Percentiles rank a stretch among this genome's conserved stretches.
Conservation (phyloP, 116 monocot species). For the Cymodocea nodosa region DNA sequence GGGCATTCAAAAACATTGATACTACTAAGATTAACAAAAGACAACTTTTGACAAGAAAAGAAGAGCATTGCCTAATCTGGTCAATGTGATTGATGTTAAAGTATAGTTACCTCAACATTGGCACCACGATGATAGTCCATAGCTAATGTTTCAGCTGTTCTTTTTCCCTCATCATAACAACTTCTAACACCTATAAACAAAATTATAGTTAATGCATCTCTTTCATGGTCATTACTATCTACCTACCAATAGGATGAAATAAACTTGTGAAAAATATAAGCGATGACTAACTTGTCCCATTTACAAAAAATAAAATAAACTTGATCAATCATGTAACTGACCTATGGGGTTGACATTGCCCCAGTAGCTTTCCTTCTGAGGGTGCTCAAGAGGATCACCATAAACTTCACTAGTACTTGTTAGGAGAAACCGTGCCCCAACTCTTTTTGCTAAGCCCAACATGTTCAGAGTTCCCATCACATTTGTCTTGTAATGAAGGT, state of each 20-base stretch:
- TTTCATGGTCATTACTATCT: too few species aligned
- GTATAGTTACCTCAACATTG: conserved; percentile 9
- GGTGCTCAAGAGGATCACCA: conserved; percentile 95
- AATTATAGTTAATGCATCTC: neutral
- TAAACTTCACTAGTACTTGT: conserved; percentile 98
- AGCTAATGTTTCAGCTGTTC: conserved; percentile 96
- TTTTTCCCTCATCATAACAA: conserved; percentile 98
- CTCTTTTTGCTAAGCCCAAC: conserved; percentile 84
- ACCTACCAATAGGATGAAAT: neutral
- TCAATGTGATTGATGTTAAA: neutral
- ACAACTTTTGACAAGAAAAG: too few species aligned
- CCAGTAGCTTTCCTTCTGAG: conserved; percentile 96
- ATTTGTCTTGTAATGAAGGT: conserved; percentile 66
- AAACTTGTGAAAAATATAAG: neutral
- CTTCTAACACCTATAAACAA: conserved; percentile 89
- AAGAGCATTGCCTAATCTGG: too few species aligned
- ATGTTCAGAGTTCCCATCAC: conserved; percentile 96
- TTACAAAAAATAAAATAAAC: neutral
- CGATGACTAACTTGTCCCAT: neutral
- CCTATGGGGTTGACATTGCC: conserved; percentile 97
- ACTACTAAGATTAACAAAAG: too few species aligned
- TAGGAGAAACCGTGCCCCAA: conserved; percentile 79
- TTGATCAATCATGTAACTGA: conserved; percentile 3
- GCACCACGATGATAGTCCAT: conserved; percentile 98
- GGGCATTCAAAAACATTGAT: too few species aligned